Conservation (phyloP, 2,329 filamentous ascomycete species). For the Venturia nashicola region DNA sequence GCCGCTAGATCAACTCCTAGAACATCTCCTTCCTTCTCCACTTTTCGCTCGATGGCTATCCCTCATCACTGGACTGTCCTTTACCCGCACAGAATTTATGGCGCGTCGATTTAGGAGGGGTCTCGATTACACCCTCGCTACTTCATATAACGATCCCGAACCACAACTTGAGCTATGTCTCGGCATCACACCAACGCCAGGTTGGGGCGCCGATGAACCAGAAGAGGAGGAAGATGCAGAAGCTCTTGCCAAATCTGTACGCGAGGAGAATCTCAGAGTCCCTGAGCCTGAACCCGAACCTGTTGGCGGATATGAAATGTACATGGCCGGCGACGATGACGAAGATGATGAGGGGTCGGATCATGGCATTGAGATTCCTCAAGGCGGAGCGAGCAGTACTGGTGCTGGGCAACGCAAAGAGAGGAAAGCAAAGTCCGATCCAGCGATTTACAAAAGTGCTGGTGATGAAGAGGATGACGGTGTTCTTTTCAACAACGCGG, state of each 20-base stretch:
- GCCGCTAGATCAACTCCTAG: slow-evolving; percentile 62
- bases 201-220: slow-evolving; percentile 55
- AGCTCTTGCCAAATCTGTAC: slow-evolving; percentile 17
- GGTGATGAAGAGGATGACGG: slow-evolving; percentile 61
- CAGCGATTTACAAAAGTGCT: slow-evolving; percentile 61
- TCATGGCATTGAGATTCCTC: slow-evolving; percentile 25
- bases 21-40: slow-evolving; percentile 69
- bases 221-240: slow-evolving; percentile 38
- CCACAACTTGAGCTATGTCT: slow-evolving; percentile 79
- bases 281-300: slow-evolving; percentile 27
- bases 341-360: slow-evolving; percentile 46
- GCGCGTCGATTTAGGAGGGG: slow-evolving; percentile 79
- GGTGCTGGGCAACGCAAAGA: slow-evolving; percentile 31
- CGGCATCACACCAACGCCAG: slow-evolving; percentile 69
- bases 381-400: slow-evolving; percentile 24
- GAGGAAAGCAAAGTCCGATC: slow-evolving; percentile 43
- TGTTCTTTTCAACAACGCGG: slow-evolving; percentile 55
- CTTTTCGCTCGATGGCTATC: slow-evolving; percentile 86
- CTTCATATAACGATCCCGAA: slow-evolving; percentile 59
- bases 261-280: slow-evolving; percentile 20
- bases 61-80: slow-evolving; percentile 61
- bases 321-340: slow-evolving; percentile 64
- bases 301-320: slow-evolving; percentile 72
- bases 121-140: slow-evolving; percentile 85
- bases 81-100: slow-evolving; percentile 66